A percentile compares a stretch with the other conserved stretches of the same genome.
Evolutionary conservation across 2,329 filamentous ascomycete species (phyloP).

Genomic region (Penicillium sp.): DNA sequence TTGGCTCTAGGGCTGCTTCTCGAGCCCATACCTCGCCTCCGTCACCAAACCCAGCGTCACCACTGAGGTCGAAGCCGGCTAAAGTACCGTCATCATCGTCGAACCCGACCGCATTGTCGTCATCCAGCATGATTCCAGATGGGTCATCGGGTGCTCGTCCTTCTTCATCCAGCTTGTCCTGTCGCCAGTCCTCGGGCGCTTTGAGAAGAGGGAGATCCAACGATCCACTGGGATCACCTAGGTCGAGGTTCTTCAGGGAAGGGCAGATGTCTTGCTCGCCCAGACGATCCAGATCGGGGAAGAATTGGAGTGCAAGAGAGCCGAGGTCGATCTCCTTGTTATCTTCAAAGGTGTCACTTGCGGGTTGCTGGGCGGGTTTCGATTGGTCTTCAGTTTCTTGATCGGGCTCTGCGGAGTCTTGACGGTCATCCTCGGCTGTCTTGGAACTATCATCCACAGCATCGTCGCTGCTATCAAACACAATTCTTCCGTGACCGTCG

Average conservation of each 20-base stretch:
- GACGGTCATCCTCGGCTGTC: conserved; percentile 36
- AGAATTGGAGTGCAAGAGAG: conserved; percentile 76
- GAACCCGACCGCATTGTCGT: conserved; percentile 80
- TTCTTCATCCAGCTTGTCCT: conserved; percentile 62
- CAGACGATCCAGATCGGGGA: conserved; percentile 74
- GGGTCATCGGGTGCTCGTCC: conserved; percentile 62
- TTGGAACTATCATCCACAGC: conserved; percentile 55
- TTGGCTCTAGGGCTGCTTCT: conserved; percentile 82
- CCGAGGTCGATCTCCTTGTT: conserved; percentile 78
- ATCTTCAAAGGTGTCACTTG: conserved; percentile 43
- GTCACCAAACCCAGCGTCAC: conserved; percentile 85
- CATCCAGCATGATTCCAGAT: conserved; percentile 82
- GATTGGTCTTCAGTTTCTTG: conserved; percentile 49
- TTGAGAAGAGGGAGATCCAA: conserved; percentile 91
- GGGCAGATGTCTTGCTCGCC: conserved; percentile 92
- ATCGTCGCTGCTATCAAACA: conserved; percentile 98
- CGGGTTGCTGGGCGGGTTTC: conserved; percentile 32
- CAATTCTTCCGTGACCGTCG: conserved; percentile 85
- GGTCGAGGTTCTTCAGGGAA: conserved; percentile 88
- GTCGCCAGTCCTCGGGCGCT: conserved; percentile 80
- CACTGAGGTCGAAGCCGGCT: conserved; percentile 68
- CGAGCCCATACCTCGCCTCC: conserved; percentile 94
- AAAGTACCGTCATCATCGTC: conserved; percentile 74
- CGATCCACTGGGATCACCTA: conserved; percentile 81
- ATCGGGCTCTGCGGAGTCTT: conserved; percentile 49